Percentiles rank a stretch among this genome's conserved stretches.
These are phyloP conservation scores for Hygrophoropsis aurantiaca DNA, from an alignment of 768 basidiomycete species.

Conservation along the genomic window DNA sequence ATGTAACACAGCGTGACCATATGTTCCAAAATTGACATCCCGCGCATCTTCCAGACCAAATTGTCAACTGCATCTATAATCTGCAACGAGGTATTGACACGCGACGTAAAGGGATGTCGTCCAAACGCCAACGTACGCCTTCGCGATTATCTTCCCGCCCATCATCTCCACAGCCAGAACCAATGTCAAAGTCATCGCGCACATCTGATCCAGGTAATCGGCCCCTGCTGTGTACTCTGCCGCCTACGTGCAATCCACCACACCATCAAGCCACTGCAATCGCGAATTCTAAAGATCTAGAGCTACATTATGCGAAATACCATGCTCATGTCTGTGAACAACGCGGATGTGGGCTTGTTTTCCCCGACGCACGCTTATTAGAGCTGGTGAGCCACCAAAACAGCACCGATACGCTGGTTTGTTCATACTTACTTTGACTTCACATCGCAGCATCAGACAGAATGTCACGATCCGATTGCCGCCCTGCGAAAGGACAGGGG, in stretches of 20 bases:
- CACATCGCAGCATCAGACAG: conserved; percentile 65
- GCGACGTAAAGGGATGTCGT: conserved; percentile 10
- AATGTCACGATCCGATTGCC: conserved; percentile 88
- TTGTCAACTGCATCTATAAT: background rate
- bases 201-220: conserved; percentile 27
- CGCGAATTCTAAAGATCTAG: conserved; percentile 65
- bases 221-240: conserved; percentile 66
- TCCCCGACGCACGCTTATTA: conserved; percentile 78
- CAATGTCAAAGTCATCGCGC: conserved; percentile 34
- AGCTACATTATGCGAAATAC: conserved; percentile 79
- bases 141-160: conserved; percentile 27
- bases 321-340: conserved; percentile 83
- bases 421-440: conserved; percentile 5
- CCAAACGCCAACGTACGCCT: conserved; percentile 32
- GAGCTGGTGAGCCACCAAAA: conserved; percentile 66
- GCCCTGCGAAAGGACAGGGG: conserved; percentile 74
- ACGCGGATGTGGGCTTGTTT: conserved; percentile 71
- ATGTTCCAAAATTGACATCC: conserved; percentile 16
- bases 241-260: conserved; percentile 75
- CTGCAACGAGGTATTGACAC: conserved; percentile 5
- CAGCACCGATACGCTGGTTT: background rate
- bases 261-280: conserved; percentile 61
- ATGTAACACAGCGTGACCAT: conserved; percentile 2
- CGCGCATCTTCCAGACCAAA: conserved; percentile 9
- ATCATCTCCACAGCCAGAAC: conserved; percentile 32